phyloP scores from a whole-genome alignment of 106 monocot species.

The Apostasia ramifera region DNA sequence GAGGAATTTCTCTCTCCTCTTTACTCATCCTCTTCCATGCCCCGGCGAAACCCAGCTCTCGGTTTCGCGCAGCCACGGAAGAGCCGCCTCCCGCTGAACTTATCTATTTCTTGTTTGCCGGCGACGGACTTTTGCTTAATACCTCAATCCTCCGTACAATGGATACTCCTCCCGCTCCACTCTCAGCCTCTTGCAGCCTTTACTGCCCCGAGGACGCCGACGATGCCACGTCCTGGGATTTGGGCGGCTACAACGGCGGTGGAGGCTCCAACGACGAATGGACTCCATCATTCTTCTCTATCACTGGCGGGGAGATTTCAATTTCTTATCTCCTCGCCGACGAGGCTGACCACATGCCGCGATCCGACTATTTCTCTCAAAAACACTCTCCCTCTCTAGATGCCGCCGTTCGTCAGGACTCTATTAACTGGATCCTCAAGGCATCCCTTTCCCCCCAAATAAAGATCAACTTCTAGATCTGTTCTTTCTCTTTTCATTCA shows the following conservation, averaged over 20 bases:
- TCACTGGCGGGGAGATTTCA: not conserved
- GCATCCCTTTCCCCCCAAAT: constrained; percentile 1
- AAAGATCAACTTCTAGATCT: not conserved
- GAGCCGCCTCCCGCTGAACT: not conserved
- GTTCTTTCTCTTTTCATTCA: not conserved
- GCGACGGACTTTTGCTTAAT: not conserved
- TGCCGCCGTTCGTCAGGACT: constrained; percentile 41
- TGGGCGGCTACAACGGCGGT: not conserved
- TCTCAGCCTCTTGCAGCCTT: constrained; percentile 14
- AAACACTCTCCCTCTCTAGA: constrained; percentile 23
- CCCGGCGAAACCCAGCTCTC: not conserved
- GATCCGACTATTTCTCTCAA: constrained; percentile 31
- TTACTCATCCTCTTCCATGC: constrained; percentile 15
- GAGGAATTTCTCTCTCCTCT: constrained; percentile 9
- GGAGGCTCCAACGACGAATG: constrained; percentile 8
- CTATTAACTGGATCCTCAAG: constrained; percentile 75
- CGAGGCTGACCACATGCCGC: constrained; percentile 33
- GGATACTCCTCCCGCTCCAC: not conserved
- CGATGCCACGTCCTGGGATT: constrained; percentile 16
- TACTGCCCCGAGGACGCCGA: constrained; percentile 30
- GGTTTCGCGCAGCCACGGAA: not conserved
- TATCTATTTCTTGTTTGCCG: not conserved
- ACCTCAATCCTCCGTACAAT: constrained; percentile 3
- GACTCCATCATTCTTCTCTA: not conserved
- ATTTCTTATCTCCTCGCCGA: constrained; percentile 26